Evolutionary conservation across 176 grass and related monocot genomes (phyloP).

Genomic region (Stipa capillata): DNA sequence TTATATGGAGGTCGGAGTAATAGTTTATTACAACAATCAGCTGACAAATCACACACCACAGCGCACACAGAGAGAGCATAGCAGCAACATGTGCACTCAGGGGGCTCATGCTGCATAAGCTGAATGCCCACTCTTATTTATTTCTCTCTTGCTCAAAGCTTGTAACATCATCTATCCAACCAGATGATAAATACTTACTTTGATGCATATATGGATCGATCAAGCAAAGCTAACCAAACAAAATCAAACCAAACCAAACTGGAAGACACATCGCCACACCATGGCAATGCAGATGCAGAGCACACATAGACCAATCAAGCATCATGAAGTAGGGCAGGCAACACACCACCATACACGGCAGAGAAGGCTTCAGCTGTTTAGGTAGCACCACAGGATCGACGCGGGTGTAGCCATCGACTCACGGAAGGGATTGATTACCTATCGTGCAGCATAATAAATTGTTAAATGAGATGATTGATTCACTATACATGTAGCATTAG

Average conservation of each 20-base stretch:
- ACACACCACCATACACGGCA: not conserved
- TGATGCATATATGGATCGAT: not conserved
- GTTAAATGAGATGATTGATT: not conserved
- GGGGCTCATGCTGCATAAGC: not conserved
- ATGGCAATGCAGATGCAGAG: not conserved
- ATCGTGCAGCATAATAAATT: not conserved
- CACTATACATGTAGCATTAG: no score
- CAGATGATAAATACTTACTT: not conserved
- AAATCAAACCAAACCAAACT: not conserved
- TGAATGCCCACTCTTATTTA: not conserved
- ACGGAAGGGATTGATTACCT: not conserved
- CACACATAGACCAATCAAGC: not conserved
- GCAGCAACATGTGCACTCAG: not conserved
- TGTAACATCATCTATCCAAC: not conserved
- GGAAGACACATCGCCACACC: not conserved
- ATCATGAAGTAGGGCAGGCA: not conserved
- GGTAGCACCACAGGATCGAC: not conserved
- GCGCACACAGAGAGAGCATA: not conserved
- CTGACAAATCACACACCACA: not conserved
- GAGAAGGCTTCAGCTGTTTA: not conserved
- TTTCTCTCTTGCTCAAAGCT: not conserved
- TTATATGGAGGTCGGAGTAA: not conserved
- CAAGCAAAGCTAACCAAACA: not conserved
- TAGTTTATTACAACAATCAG: not conserved
- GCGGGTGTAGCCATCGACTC: not conserved